Evolutionary conservation across 345 rosid species (phyloP).

Genomic region (Hirschfeldia incana): DNA sequence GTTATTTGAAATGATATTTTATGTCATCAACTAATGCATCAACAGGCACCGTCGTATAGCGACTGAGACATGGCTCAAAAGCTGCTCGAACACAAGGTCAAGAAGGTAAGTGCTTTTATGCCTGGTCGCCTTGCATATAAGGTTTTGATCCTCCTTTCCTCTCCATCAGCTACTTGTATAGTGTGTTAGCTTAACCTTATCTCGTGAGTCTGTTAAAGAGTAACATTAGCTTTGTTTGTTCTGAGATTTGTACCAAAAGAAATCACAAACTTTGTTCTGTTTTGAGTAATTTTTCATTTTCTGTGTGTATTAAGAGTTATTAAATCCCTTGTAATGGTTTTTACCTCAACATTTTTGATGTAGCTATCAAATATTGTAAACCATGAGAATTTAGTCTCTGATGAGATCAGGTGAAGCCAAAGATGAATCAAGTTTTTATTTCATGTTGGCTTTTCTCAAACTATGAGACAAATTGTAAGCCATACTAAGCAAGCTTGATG

Average conservation of each 20-base stretch:
- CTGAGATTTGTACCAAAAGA: not conserved
- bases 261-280: not conserved
- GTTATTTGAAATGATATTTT: constrained; percentile 7
- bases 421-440: not conserved
- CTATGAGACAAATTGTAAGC: not conserved
- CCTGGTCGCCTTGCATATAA: constrained; percentile 90
- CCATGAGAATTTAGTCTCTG: too few species aligned
- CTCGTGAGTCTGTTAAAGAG: constrained; percentile 83
- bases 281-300: not conserved
- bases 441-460: not conserved
- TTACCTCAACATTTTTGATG: not conserved
- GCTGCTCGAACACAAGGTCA: constrained; percentile 94
- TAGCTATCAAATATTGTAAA: too few species aligned
- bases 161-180: not conserved
- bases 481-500: not conserved
- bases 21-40: too few species aligned
- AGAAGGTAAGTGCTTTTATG: constrained; percentile 95
- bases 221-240: constrained; percentile 27
- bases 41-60: too few species aligned
- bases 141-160: constrained; percentile 41
- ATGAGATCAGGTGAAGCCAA: not conserved
- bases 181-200: constrained; percentile 42
- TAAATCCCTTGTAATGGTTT: not conserved
- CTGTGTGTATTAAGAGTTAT: not conserved
- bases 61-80: too few species aligned